These are phyloP conservation scores for Pseudopithomyces chartarum DNA, from an alignment of 2,329 filamentous ascomycete species.

Conservation along the genomic window DNA sequence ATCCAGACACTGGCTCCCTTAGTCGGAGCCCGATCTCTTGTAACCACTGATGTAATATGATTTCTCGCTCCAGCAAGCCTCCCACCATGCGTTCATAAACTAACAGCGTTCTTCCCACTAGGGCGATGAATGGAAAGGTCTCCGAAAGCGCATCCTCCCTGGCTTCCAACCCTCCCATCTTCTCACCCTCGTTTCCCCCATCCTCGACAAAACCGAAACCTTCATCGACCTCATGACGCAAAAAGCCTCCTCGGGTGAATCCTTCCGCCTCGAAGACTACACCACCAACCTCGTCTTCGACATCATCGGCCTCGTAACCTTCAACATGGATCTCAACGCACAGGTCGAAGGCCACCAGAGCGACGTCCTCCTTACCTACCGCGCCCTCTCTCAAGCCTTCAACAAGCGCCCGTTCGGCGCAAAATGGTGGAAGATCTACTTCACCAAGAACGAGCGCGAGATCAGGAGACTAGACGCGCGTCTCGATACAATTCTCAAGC, in stretches of 20 bases:
- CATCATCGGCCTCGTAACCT: conserved; percentile 25
- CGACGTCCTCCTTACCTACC: conserved; percentile 21
- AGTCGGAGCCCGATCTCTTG: conserved; percentile 20
- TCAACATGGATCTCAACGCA: conserved; percentile 22
- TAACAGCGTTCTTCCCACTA: background rate
- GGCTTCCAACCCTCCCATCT: conserved; percentile 22
- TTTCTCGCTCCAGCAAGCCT: background rate
- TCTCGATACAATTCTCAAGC: conserved; percentile 20
- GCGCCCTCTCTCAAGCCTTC: conserved; percentile 21
- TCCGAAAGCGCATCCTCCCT: conserved; percentile 18
- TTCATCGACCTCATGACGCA: conserved; percentile 28
- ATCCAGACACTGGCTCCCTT: conserved; percentile 19
- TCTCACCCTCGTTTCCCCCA: conserved; percentile 17
- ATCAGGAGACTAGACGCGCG: conserved; percentile 15
- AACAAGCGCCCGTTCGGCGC: conserved; percentile 20
- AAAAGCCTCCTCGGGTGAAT: conserved; percentile 12
- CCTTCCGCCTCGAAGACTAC: conserved; percentile 18
- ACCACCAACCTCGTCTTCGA: conserved; percentile 26
- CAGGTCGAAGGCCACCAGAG: conserved; percentile 19
- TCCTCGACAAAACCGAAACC: conserved; percentile 31
- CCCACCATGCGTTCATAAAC: background rate
- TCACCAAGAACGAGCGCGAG: conserved; percentile 20
- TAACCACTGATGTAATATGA: conserved; percentile 25
- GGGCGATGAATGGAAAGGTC: conserved; percentile 19
- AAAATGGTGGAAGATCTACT: conserved; percentile 18